A percentile compares a stretch with the other conserved stretches of the same genome.
These are phyloP conservation scores for Alternaria dauci DNA, from an alignment of 2,329 filamentous ascomycete species.

Conservation along the genomic window DNA sequence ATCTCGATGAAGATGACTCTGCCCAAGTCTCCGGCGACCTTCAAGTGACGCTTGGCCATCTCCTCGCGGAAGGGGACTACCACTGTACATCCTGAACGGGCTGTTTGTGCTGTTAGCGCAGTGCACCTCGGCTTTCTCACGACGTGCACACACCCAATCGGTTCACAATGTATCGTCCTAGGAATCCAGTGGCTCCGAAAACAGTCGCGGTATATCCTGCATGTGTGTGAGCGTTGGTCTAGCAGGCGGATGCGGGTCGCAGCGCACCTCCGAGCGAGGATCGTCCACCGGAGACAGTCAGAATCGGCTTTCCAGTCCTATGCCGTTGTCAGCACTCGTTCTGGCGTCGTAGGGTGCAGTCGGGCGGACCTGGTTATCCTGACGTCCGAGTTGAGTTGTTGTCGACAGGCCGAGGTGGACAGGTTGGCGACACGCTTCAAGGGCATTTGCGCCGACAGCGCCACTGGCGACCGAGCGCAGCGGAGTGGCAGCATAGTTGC, in stretches of 20 bases:
- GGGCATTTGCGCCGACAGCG: conserved; percentile 44
- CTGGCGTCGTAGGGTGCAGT: background rate
- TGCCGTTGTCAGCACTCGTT: conserved; percentile 18
- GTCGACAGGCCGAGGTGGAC: conserved; percentile 40
- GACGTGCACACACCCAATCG: conserved; percentile 71
- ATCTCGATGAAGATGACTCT: conserved; percentile 91
- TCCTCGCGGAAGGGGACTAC: conserved; percentile 94
- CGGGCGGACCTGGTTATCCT: conserved; percentile 71
- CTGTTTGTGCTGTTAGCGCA: conserved; percentile 58
- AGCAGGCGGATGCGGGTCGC: conserved; percentile 13
- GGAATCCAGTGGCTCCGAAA: conserved; percentile 94
- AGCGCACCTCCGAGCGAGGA: conserved; percentile 82
- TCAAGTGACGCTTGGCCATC: conserved; percentile 96
- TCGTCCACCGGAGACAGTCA: conserved; percentile 87
- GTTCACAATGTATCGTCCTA: conserved; percentile 98
- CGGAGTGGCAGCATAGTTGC: conserved; percentile 52
- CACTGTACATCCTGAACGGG: conserved; percentile 91
- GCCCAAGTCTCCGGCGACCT: conserved; percentile 93
- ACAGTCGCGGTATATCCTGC: conserved; percentile 94
- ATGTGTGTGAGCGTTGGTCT: conserved; percentile 40
- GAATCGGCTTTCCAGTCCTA: conserved; percentile 91
- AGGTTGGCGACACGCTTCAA: conserved; percentile 39
- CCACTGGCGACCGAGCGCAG: conserved; percentile 51
- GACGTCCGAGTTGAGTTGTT: conserved; percentile 73
- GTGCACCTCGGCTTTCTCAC: background rate